These are phyloP conservation scores for Ceratobasidium theobromae DNA, from an alignment of 1,284 basidiomycete genomes.

Conservation along the genomic window DNA sequence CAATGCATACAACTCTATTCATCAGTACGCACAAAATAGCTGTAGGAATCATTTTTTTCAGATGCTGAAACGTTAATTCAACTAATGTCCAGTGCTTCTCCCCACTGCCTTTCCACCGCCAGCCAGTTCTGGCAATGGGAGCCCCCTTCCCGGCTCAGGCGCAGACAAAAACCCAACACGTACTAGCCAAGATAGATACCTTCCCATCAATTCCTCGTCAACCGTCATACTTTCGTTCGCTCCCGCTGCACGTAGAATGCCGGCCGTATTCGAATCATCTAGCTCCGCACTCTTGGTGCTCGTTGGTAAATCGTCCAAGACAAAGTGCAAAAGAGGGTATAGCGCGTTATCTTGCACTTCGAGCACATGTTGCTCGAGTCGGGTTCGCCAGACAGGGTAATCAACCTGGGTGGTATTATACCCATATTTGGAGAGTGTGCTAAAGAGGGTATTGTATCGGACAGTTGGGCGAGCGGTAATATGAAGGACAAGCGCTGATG, in stretches of 20 bases:
- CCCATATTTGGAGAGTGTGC: constrained; percentile 75
- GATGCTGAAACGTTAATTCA: not conserved
- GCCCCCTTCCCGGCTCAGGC: constrained; percentile 48
- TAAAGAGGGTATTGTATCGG: constrained; percentile 88
- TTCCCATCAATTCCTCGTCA: constrained; percentile 73
- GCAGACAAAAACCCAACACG: constrained; percentile 80
- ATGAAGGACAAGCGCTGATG: constrained; percentile 73
- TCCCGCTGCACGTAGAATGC: constrained; percentile 58
- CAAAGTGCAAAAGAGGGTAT: constrained; percentile 96
- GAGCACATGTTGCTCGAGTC: constrained; percentile 94
- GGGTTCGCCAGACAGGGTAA: constrained; percentile 89
- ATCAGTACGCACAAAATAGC: too few species aligned
- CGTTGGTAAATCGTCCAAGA: constrained; percentile 94
- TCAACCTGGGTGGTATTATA: constrained; percentile 79
- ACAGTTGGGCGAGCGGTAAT: constrained; percentile 85
- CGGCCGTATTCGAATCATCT: constrained; percentile 81
- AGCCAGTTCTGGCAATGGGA: constrained; percentile 40
- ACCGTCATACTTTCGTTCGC: constrained; percentile 66
- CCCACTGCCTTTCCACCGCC: constrained; percentile 49
- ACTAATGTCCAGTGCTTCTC: constrained; percentile 46
- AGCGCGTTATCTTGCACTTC: constrained; percentile 93
- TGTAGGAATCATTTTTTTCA: too few species aligned
- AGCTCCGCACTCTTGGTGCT: constrained; percentile 93
- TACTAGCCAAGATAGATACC: constrained; percentile 94
- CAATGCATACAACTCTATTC: too few species aligned